A percentile compares a stretch with the other conserved stretches of the same genome.
Conservation (phyloP, 1,139 yeast species). For the Pneumocystis jirovecii region DNA sequence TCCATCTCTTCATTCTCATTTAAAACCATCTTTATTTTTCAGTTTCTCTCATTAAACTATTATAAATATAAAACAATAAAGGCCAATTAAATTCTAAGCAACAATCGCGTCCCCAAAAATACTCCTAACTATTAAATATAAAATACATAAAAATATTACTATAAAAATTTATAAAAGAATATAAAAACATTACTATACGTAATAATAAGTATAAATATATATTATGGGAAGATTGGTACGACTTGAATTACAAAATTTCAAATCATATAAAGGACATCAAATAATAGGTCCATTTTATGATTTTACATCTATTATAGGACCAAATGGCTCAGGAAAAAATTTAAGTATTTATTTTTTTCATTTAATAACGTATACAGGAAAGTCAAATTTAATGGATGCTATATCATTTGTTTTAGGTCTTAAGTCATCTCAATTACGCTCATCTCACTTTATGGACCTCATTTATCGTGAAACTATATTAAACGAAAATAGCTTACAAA, state of each 20-base stretch:
- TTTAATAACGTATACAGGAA: slow-evolving; percentile 44
- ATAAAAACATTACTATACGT: background rate
- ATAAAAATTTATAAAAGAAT: background rate
- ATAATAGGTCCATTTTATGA: slow-evolving; percentile 55
- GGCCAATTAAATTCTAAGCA: background rate
- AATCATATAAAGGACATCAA: slow-evolving; percentile 69
- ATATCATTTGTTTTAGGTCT: slow-evolving; percentile 90
- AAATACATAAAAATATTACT: background rate
- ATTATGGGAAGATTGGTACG: slow-evolving; percentile 65
- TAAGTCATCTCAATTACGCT: slow-evolving; percentile 59
- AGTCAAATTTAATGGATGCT: slow-evolving; percentile 97
- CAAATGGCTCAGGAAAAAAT: slow-evolving; percentile 47
- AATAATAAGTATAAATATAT: background rate
- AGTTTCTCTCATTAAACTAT: background rate
- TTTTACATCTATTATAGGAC: slow-evolving; percentile 89
- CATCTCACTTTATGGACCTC: slow-evolving; percentile 56
- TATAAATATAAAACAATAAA: background rate
- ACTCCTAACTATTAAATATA: background rate
- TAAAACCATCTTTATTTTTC: background rate
- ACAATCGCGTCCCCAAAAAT: background rate
- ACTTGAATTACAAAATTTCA: slow-evolving; percentile 67
- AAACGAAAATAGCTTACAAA: slow-evolving; percentile 19
- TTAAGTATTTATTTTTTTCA: background rate
- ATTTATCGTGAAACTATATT: slow-evolving; percentile 52
- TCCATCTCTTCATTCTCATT: background rate